Percentiles rank a stretch among this genome's conserved stretches.
Evolutionary conservation across 768 basidiomycete species (phyloP).

Genomic region (Kwoniella pini): DNA sequence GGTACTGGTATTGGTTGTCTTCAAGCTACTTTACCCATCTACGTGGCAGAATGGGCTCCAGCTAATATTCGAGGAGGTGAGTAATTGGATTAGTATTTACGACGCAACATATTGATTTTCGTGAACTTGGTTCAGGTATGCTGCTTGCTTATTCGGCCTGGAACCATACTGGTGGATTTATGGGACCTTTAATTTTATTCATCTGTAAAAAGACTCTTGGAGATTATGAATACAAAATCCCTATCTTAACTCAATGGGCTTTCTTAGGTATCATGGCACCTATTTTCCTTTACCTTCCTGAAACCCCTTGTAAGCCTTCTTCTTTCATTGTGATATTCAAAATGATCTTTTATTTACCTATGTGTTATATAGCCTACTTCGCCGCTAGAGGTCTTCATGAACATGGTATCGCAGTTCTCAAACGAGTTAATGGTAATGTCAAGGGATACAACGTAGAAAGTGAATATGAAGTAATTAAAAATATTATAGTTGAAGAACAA

Average conservation of each 20-base stretch:
- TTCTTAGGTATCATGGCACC: constrained; percentile 31
- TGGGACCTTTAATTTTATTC: constrained; percentile 23
- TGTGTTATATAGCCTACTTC: constrained; percentile 16
- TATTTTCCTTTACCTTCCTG: constrained; percentile 31
- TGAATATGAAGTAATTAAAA: constrained; percentile 25
- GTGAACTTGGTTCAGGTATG: constrained; percentile 6
- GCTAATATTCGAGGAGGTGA: constrained; percentile 26
- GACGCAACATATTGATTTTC: background rate
- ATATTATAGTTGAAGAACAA: constrained; percentile 27
- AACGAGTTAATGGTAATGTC: constrained; percentile 22
- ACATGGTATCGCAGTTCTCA: constrained; percentile 14
- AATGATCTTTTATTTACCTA: no score
- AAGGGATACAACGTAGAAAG: constrained; percentile 28
- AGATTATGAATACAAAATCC: constrained; percentile 22
- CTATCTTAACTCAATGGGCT: constrained; percentile 23
- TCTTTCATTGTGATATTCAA: no score
- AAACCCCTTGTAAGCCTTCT: constrained; percentile 24
- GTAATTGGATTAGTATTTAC: no score
- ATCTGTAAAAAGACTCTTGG: constrained; percentile 19
- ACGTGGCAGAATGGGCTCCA: constrained; percentile 29
- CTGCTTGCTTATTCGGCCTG: constrained; percentile 21
- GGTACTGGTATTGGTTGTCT: constrained; percentile 24
- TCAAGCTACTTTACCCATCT: constrained; percentile 22
- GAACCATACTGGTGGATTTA: constrained; percentile 27
- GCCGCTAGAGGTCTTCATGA: constrained; percentile 25